Evolutionary conservation across 2,329 filamentous ascomycete genomes (phyloP), one percentile per base, ranked within the genome.

Genomic region (Didymosphaeria variabile): DNA sequence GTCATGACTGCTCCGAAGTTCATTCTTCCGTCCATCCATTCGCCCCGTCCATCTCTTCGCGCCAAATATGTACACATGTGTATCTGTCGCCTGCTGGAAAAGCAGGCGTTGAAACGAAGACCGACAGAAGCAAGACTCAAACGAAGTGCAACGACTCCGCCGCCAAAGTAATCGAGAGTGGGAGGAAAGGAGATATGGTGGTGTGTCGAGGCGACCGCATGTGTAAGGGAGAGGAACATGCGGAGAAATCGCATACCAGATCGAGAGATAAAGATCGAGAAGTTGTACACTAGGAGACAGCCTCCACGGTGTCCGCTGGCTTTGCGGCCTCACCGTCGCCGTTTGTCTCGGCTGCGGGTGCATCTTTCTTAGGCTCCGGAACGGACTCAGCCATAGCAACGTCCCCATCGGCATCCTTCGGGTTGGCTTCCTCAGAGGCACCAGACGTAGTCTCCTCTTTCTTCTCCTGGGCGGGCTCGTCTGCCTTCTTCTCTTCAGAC

Each of bases 391-490:
- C 58, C 72, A 73, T 73, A 13, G 67, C 15, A 26, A 74, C 65
- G 55, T 75, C 72, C 46, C 68, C 71, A 42, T 72, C 69, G 19
- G 47, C 61, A 40, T 71, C 70, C 5, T 66, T 58, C 10, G 63
- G 40, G 57, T 72, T 75, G 4, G 60, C 55, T 29, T 61, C 57
- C 44, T 71, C 61, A 23, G 65, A 26, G 17, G 68, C 67, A 42
- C 65, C 51, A 3, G 75, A 71, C 26, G 72, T 55, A 21, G 5
- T 40, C 38, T 65, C 61, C 3, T 70, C 67, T 51, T 73, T 69
- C 45, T 71, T 72, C 61, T 82, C 78, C 51, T 76, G 70, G 54
- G 80, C 75, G 31, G 77, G 77, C 47, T 76, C 76, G 54, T 79
- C 74, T n/a, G 75, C 63, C 56, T 80, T 80, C 58, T 79, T 76